phyloP scores from a whole-genome alignment of 1,284 basidiomycete genomes.

The Papiliotrema nemorosa region DNA sequence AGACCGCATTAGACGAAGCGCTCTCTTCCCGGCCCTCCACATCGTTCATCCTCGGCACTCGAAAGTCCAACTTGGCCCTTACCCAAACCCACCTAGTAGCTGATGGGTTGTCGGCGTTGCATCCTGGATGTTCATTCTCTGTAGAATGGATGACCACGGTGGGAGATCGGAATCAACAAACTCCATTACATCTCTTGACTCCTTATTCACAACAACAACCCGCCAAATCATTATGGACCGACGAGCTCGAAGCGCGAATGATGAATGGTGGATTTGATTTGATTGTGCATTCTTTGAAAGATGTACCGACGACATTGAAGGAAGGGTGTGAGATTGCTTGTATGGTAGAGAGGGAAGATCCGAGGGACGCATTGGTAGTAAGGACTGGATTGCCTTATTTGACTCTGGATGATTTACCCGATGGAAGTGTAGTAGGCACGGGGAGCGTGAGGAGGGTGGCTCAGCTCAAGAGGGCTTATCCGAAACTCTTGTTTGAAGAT shows the following conservation, averaged over 20 bases:
- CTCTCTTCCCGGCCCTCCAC: conserved; percentile 8
- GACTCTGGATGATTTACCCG: conserved; percentile 76
- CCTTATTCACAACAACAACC: conserved; percentile 37
- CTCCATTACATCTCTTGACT: conserved; percentile 53
- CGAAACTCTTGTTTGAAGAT: conserved; percentile 78
- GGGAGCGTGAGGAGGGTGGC: conserved; percentile 90
- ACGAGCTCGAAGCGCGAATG: conserved; percentile 85
- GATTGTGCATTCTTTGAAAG: conserved; percentile 91
- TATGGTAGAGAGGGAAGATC: conserved; percentile 82
- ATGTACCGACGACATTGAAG: conserved; percentile 84
- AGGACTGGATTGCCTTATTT: conserved; percentile 72
- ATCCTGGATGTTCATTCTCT: conserved; percentile 57
- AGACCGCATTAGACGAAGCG: background rate
- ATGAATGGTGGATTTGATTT: conserved; percentile 74
- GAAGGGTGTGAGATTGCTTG: conserved; percentile 81
- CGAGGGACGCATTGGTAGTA: conserved; percentile 83
- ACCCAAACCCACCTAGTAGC: conserved; percentile 77
- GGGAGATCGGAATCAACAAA: conserved; percentile 84
- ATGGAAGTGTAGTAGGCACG: conserved; percentile 87
- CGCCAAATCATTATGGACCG: conserved; percentile 90
- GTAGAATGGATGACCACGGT: conserved; percentile 84
- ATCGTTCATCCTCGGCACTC: conserved; percentile 66
- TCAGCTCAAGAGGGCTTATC: conserved; percentile 77
- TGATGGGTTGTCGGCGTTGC: conserved; percentile 56
- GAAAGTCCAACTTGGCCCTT: conserved; percentile 78